Evolutionary conservation across 164 flowering plant genomes (phyloP).

Genomic region (Aristolochia contorta): DNA sequence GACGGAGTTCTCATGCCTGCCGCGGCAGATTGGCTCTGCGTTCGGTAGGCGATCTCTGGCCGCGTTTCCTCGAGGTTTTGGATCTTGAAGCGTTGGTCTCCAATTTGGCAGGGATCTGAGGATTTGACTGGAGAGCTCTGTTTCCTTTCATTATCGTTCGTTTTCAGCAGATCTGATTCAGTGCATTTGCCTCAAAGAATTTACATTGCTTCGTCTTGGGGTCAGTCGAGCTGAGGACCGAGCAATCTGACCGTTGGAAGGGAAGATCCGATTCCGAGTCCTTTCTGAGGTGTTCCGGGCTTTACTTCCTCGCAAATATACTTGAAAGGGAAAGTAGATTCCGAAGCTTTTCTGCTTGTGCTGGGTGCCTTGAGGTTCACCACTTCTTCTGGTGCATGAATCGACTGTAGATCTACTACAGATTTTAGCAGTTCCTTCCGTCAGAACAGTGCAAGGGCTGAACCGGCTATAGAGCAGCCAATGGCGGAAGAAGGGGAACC

Average conservation of each 20-base stretch:
- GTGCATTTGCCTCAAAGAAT: too few relatives aligned
- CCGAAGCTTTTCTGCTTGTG: background rate
- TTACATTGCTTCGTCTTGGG: conserved; percentile 2
- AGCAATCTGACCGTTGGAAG: background rate
- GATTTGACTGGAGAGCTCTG: background rate
- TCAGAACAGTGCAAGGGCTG: background rate
- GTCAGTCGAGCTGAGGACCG: background rate
- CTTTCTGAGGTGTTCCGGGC: background rate
- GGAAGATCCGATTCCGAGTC: background rate
- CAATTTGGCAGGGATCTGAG: background rate
- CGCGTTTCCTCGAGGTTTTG: background rate
- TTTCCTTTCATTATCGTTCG: background rate
- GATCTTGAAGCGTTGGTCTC: background rate
- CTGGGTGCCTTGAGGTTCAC: background rate
- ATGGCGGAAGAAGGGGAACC: conserved; percentile 18
- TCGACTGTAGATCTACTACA: conserved; percentile 3
- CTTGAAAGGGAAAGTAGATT: conserved; percentile 4
- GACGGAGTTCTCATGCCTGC: background rate
- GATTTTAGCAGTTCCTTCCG: background rate
- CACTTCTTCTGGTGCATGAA: background rate
- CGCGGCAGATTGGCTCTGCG: conserved; percentile 3
- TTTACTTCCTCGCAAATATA: too few relatives aligned
- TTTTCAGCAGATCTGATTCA: too few relatives aligned
- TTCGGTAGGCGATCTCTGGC: background rate
- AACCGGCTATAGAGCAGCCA: conserved; percentile 1